Conservation (phyloP, 2,329 filamentous ascomycete species). For the Rasamsonia emersonii region DNA sequence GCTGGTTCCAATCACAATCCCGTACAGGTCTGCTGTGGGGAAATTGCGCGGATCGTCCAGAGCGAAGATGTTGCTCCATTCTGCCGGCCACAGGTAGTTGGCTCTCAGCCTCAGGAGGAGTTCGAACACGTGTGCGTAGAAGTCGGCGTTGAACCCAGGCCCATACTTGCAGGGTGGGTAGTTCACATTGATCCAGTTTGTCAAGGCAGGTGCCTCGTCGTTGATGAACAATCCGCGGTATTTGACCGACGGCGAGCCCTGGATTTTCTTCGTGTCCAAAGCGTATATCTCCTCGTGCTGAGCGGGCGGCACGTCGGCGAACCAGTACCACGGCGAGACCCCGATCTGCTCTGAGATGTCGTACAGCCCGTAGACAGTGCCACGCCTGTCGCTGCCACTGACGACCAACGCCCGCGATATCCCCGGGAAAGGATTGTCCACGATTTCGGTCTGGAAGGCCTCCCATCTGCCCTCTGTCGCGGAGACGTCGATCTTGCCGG, state of each 20-base stretch:
- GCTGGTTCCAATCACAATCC: constrained; percentile 62
- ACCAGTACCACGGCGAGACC: constrained; percentile 63
- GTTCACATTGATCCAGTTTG: constrained; percentile 56
- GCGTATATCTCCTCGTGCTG: constrained; percentile 48
- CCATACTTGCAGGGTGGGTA: constrained; percentile 40
- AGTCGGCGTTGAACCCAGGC: constrained; percentile 46
- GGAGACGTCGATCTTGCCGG: constrained; percentile 50
- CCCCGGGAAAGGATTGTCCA: constrained; percentile 50
- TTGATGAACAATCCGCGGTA: constrained; percentile 65
- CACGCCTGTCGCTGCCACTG: constrained; percentile 58
- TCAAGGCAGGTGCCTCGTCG: constrained; percentile 59
- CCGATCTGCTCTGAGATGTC: constrained; percentile 66
- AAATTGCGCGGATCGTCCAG: constrained; percentile 62
- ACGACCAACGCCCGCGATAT: constrained; percentile 55
- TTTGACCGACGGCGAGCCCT: constrained; percentile 54
- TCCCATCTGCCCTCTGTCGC: constrained; percentile 59
- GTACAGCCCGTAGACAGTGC: constrained; percentile 63
- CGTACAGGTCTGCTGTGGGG: constrained; percentile 63
- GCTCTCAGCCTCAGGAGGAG: constrained; percentile 59
- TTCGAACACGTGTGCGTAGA: constrained; percentile 64
- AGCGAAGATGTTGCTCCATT: constrained; percentile 64
- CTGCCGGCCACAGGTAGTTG: constrained; percentile 67
- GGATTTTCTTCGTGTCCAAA: constrained; percentile 45
- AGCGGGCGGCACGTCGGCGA: constrained; percentile 53
- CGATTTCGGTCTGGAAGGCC: constrained; percentile 53